Conservation (phyloP, 2,329 filamentous ascomycete species). For the Botrytis squamosa region DNA sequence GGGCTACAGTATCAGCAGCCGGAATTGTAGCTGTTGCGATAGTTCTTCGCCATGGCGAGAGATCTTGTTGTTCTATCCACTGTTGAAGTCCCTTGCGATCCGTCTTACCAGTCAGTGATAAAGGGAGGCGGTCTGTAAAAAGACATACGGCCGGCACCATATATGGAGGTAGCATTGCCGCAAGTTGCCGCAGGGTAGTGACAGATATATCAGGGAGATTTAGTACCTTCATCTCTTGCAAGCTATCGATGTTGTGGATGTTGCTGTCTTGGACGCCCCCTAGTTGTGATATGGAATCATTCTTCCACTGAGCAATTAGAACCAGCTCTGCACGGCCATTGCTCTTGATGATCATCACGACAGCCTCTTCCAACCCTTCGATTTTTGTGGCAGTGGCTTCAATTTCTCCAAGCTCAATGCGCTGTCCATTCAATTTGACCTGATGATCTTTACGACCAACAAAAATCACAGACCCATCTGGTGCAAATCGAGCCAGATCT, state of each 20-base stretch:
- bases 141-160: background rate
- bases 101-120: background rate
- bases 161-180: background rate
- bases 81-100: slow-evolving; percentile 8
- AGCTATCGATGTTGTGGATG: background rate
- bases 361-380: background rate
- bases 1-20: background rate
- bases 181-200: background rate
- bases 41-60: background rate
- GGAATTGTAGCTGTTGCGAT: background rate
- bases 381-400: slow-evolving; percentile 35
- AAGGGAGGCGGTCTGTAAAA: background rate
- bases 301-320: background rate
- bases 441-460: slow-evolving; percentile 64
- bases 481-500: slow-evolving; percentile 44
- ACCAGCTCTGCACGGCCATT: background rate
- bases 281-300: background rate
- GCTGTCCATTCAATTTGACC: slow-evolving; percentile 64
- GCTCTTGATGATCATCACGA: background rate
- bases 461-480: slow-evolving; percentile 52
- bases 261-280: background rate
- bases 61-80: background rate
- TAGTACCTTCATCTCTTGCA: background rate
- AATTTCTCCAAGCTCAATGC: slow-evolving; percentile 58
- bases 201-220: background rate